Evolutionary conservation across 495 filamentous ascomycete genomes (phyloP).

Genomic region (Penicillium mononematosum): DNA sequence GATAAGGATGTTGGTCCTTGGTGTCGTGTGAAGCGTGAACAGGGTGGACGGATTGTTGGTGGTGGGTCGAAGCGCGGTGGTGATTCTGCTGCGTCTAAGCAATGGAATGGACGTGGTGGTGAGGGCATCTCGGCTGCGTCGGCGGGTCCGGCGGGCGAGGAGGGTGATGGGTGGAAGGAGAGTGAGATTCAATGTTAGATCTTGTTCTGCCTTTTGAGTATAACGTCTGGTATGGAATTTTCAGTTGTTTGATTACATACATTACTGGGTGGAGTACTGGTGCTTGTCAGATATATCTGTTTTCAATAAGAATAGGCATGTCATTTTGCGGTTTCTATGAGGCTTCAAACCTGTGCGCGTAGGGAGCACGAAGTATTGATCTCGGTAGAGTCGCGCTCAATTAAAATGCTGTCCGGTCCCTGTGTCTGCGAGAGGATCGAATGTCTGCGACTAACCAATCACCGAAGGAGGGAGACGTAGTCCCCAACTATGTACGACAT

Average conservation of each 20-base stretch:
- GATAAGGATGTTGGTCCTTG: slow-evolving; percentile 84
- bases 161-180: slow-evolving; percentile 50
- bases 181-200: slow-evolving; percentile 47
- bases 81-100: slow-evolving; percentile 16
- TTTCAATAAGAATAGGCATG: background rate
- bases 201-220: background rate
- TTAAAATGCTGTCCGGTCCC: background rate
- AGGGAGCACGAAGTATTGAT: too few relatives aligned
- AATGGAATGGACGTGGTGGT: slow-evolving; percentile 39
- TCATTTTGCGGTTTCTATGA: background rate
- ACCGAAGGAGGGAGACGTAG: background rate
- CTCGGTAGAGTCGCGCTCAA: too few relatives aligned
- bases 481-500: background rate
- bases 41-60: slow-evolving; percentile 71
- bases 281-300: background rate
- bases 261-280: slow-evolving; percentile 6
- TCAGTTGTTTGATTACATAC: background rate
- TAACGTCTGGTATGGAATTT: slow-evolving; percentile 4
- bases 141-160: slow-evolving; percentile 39
- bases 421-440: background rate
- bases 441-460: background rate
- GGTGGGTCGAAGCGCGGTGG: slow-evolving; percentile 24
- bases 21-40: slow-evolving; percentile 88
- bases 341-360: background rate
- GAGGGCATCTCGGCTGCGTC: slow-evolving; percentile 44